Percentiles rank a stretch among this genome's conserved stretches.
Conservation (phyloP, 2,329 filamentous ascomycete species). For the Sporothrix sp. region DNA sequence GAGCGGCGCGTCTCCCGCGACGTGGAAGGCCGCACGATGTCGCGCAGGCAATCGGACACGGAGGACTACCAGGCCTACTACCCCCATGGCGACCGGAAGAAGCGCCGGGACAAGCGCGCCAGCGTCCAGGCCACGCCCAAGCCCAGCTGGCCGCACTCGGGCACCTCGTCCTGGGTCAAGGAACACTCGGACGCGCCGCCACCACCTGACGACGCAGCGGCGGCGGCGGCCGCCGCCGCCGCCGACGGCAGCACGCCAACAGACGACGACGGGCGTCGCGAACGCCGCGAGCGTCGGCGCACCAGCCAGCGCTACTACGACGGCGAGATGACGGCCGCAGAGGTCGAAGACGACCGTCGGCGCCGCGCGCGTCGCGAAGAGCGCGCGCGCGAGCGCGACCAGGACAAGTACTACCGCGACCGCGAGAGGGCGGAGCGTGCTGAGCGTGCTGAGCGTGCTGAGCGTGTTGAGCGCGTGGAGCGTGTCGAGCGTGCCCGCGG, state of each 20-base stretch:
- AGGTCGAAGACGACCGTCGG: conserved; percentile 24
- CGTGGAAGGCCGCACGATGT: conserved; percentile 28
- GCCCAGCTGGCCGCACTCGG: conserved; percentile 50
- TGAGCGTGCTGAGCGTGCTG: conserved; percentile 17
- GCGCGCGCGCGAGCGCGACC: conserved; percentile 18
- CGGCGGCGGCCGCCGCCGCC: background rate
- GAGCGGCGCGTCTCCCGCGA: conserved; percentile 37
- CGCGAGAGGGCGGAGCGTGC: conserved; percentile 12
- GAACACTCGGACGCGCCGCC: conserved; percentile 53
- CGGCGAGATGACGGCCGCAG: conserved; percentile 24
- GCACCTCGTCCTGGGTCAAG: conserved; percentile 57
- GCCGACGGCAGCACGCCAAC: conserved; percentile 24
- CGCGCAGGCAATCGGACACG: conserved; percentile 34
- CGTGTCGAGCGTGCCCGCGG: conserved; percentile 18
- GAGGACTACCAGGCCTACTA: conserved; percentile 36
- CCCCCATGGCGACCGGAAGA: conserved; percentile 32
- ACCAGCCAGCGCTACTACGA: conserved; percentile 34
- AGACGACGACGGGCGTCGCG: conserved; percentile 38
- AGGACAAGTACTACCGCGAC: conserved; percentile 3
- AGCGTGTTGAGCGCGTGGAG: conserved; percentile 20
- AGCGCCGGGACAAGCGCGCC: conserved; percentile 20
- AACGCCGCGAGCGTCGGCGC: conserved; percentile 40
- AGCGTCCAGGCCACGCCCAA: conserved; percentile 12
- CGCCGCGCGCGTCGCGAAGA: conserved; percentile 23
- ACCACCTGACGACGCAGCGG: conserved; percentile 35